Evolutionary conservation across 495 filamentous ascomycete species (phyloP).

Genomic region (Aspergillus wentii): DNA sequence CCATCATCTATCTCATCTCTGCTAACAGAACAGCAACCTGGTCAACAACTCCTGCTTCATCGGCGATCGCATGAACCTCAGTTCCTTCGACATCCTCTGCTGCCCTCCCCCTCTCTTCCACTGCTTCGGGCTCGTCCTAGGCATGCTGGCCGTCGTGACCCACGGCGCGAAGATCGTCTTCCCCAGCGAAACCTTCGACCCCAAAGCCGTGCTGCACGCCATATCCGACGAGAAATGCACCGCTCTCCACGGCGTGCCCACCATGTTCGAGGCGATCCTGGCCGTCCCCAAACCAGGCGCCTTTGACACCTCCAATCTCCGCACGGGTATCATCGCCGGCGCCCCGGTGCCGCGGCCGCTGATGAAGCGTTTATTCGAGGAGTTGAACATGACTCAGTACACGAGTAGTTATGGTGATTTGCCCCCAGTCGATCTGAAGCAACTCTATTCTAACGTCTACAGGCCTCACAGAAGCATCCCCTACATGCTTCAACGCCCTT

Average conservation of each 20-base stretch:
- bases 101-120: conserved; percentile 70
- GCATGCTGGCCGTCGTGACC: conserved; percentile 60
- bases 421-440: neutral
- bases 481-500: conserved; percentile 68
- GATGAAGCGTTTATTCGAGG: conserved; percentile 56
- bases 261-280: conserved; percentile 67
- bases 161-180: conserved; percentile 65
- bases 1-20: neutral
- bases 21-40: conserved; percentile 47
- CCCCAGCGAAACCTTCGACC: conserved; percentile 60
- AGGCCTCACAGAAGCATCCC: conserved; percentile 65
- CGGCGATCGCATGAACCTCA: conserved; percentile 62
- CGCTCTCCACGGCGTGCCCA: conserved; percentile 65
- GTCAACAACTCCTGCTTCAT: conserved; percentile 69
- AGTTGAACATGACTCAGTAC: conserved; percentile 63
- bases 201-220: conserved; percentile 51
- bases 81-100: conserved; percentile 58
- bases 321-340: conserved; percentile 67
- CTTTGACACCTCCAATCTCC: conserved; percentile 44
- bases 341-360: conserved; percentile 59
- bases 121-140: conserved; percentile 70
- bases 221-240: conserved; percentile 62
- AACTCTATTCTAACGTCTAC: neutral
- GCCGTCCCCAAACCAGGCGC: conserved; percentile 41
- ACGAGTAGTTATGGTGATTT: conserved; percentile 60